A percentile compares a stretch with the other conserved stretches of the same genome.
phyloP scores from a whole-genome alignment of 2,329 filamentous ascomycete species.

The Magnaporthales sp. region DNA sequence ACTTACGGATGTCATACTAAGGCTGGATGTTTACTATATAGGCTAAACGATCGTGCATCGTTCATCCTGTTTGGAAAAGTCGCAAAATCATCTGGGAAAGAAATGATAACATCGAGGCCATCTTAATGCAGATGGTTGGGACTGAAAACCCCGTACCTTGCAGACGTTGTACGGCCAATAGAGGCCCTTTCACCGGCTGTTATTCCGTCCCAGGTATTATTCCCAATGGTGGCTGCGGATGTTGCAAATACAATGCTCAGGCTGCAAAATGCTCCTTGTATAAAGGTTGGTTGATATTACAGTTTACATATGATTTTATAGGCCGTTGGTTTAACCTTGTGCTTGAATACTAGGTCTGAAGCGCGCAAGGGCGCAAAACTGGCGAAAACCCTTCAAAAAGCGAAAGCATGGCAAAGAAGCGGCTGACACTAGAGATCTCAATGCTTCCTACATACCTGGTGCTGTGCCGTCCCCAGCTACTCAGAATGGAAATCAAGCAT shows the following conservation, averaged over 20 bases:
- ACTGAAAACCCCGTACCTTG: not conserved
- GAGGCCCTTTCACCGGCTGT: not conserved
- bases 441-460: not conserved
- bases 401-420: not conserved
- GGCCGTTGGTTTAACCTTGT: no score
- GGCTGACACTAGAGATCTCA: not conserved
- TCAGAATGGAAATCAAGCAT: not conserved
- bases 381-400: not conserved
- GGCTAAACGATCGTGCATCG: not conserved
- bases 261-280: not conserved
- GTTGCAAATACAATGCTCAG: constrained; percentile 1
- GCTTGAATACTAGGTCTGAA: not conserved
- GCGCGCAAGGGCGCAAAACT: not conserved
- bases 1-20: no score
- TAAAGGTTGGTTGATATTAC: not conserved
- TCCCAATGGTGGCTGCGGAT: not conserved
- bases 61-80: not conserved
- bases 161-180: not conserved
- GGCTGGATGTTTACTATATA: not conserved
- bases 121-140: not conserved
- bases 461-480: not conserved
- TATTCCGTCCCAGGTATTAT: not conserved
- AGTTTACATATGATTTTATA: no score
- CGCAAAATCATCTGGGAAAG: not conserved
- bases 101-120: not conserved